Percentiles rank a stretch among this genome's conserved stretches.
phyloP scores from a whole-genome alignment of 257 asterid species.

The Rubia yunnanensis region DNA sequence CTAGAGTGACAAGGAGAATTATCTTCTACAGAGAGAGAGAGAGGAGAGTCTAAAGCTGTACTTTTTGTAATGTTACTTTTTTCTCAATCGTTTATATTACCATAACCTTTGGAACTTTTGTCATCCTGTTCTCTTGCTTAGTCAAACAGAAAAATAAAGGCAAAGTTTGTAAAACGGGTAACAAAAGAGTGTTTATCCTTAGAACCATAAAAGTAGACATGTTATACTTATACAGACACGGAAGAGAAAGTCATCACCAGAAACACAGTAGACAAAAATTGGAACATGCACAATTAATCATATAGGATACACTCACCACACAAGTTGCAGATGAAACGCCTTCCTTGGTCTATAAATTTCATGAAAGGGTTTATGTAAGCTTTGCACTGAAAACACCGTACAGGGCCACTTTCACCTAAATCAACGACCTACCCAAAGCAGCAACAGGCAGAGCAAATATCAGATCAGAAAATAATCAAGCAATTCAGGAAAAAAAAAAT shows the following conservation, averaged over 20 bases:
- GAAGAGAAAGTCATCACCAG: neutral
- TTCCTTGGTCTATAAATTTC: constrained; percentile 96
- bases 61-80: neutral
- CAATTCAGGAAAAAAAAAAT: neutral
- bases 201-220: neutral
- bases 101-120: neutral
- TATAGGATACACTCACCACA: constrained; percentile 58
- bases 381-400: constrained; percentile 97
- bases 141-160: neutral
- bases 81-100: neutral
- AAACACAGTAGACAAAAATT: neutral
- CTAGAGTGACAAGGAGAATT: neutral
- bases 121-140: neutral
- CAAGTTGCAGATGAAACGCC: constrained; percentile 85
- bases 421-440: constrained; percentile 69
- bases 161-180: neutral
- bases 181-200: neutral
- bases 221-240: neutral
- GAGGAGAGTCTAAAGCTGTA: neutral
- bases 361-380: constrained; percentile 94
- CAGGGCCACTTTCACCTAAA: constrained; percentile 97
- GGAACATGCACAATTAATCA: neutral
- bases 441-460: neutral
- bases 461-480: neutral
- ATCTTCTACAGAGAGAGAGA: neutral